phyloP scores from a whole-genome alignment of 1,284 basidiomycete species.

The Vanrija sp. region DNA sequence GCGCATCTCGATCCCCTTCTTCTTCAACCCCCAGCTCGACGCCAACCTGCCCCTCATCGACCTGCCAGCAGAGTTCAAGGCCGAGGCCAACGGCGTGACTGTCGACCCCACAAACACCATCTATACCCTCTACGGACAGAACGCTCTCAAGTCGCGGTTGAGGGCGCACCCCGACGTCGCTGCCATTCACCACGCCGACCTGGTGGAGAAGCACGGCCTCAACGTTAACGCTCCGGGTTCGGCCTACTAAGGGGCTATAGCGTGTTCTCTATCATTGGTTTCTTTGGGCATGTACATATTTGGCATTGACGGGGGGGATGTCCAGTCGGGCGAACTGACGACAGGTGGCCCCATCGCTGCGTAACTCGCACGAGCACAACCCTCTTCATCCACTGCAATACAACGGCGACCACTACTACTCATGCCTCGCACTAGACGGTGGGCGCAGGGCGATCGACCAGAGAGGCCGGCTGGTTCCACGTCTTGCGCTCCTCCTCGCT shows the following conservation, averaged over 20 bases:
- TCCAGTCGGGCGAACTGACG: neutral
- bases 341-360: no score
- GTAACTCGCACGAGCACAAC: no score
- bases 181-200: conserved; percentile 6
- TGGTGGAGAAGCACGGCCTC: neutral
- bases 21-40: conserved; percentile 16
- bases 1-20: conserved; percentile 14
- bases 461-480: conserved; percentile 6
- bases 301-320: no score
- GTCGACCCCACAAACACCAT: conserved; percentile 7
- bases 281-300: no score
- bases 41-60: conserved; percentile 8
- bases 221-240: no score
- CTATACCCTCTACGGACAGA: conserved; percentile 13
- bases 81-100: neutral
- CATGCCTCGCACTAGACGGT: neutral
- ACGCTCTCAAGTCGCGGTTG: conserved; percentile 14
- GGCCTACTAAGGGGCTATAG: no score
- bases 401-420: neutral
- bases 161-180: conserved; percentile 17
- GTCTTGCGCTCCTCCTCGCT: neutral
- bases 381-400: no score
- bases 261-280: no score
- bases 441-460: neutral
- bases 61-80: conserved; percentile 3